A percentile compares a stretch with the other conserved stretches of the same genome.
These are phyloP conservation scores for Dictyostelium discoideum DNA, from an alignment of 78 protist species.

Conservation along the genomic window DNA sequence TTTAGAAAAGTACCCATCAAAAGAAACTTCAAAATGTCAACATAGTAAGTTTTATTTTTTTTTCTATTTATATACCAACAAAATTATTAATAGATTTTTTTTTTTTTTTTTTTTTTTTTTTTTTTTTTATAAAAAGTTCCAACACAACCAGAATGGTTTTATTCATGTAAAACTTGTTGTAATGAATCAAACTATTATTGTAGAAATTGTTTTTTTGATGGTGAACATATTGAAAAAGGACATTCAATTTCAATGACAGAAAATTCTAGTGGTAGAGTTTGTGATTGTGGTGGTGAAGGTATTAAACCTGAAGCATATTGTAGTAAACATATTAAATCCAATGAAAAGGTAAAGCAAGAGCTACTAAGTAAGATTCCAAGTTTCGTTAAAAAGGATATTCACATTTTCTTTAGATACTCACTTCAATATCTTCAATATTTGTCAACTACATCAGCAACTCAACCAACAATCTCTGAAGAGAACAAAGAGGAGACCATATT, in stretches of 20 bases:
- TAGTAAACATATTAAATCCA: background rate
- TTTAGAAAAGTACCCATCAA: slow-evolving; percentile 1
- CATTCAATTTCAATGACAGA: background rate
- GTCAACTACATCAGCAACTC: background rate
- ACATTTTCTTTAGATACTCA: slow-evolving; percentile 47
- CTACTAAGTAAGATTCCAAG: background rate
- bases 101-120: background rate
- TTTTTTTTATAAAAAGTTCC: background rate
- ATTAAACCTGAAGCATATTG: background rate
- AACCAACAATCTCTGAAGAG: background rate
- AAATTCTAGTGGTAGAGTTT: background rate
- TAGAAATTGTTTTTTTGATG: background rate
- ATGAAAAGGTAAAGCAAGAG: background rate
- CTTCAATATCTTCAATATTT: slow-evolving; percentile 28
- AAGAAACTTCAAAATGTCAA: background rate
- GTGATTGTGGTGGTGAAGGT: slow-evolving; percentile 6
- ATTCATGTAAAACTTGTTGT: background rate
- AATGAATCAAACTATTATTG: background rate
- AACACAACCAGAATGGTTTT: background rate
- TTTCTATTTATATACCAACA: too few species aligned
- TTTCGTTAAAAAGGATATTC: slow-evolving; percentile 29
- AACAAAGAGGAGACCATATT: background rate
- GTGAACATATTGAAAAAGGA: background rate
- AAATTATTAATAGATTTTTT: too few species aligned
- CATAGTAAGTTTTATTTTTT: background rate